Conservation (phyloP, 164 flowering plant species). For the Piper betle region DNA sequence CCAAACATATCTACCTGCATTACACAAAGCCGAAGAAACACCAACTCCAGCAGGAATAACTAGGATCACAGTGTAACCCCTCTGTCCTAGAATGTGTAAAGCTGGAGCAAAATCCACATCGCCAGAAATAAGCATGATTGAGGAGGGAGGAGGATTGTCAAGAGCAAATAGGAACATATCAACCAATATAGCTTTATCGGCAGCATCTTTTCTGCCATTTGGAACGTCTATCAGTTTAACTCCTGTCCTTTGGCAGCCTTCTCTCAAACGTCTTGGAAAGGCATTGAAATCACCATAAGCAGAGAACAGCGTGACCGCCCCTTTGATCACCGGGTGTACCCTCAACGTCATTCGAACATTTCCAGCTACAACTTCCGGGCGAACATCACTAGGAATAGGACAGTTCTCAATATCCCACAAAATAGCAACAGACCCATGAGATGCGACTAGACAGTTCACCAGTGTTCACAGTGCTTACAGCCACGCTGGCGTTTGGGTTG, state of each 20-base stretch:
- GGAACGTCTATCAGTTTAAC: conserved; percentile 94
- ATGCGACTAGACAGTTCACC: conserved; percentile 12
- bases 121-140: conserved; percentile 86
- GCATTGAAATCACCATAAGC: conserved; percentile 95
- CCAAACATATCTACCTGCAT: conserved; percentile 90
- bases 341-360: conserved; percentile 90
- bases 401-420: conserved; percentile 98
- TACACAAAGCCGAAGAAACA: conserved; percentile 77
- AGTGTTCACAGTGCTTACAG: not conserved
- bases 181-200: conserved; percentile 89
- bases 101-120: conserved; percentile 98
- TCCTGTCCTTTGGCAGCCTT: conserved; percentile 96
- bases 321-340: conserved; percentile 70
- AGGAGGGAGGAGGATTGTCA: conserved; percentile 83
- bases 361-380: conserved; percentile 88
- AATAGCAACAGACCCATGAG: conserved; percentile 63
- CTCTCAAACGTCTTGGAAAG: conserved; percentile 78
- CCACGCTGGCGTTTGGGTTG: not conserved
- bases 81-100: conserved; percentile 90
- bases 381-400: conserved; percentile 83
- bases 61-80: conserved; percentile 84
- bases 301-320: conserved; percentile 70
- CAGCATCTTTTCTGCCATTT: conserved; percentile 95
- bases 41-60: conserved; percentile 72
- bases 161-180: conserved; percentile 98